A percentile compares a stretch with the other conserved stretches of the same genome.
Conservation (phyloP, 164 flowering plant genomes). For the Berberis thunbergii region DNA sequence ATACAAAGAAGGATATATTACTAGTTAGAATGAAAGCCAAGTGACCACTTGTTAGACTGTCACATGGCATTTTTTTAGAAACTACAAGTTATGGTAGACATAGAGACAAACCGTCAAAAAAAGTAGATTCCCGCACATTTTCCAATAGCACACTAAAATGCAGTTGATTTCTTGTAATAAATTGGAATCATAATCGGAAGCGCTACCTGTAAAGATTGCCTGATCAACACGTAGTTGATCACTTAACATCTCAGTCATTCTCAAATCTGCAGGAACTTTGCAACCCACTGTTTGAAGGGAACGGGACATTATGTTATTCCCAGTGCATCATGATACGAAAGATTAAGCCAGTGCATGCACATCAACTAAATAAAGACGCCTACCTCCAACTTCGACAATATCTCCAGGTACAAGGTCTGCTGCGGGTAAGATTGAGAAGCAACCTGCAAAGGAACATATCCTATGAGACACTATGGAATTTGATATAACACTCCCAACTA, state of each 20-base stretch:
- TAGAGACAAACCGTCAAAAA: neutral
- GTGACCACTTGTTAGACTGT: too few species aligned
- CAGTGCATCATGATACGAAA: neutral
- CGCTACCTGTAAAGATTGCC: conserved; percentile 94
- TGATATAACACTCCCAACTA: too few species aligned
- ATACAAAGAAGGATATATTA: too few species aligned
- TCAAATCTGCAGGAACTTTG: conserved; percentile 98
- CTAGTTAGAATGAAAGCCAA: too few species aligned
- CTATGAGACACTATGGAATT: too few species aligned
- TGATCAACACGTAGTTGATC: conserved; percentile 91
- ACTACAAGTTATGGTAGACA: neutral
- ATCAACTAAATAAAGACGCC: conserved; percentile 9
- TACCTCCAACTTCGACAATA: conserved; percentile 93
- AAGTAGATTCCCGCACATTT: too few species aligned
- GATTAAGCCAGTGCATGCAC: neutral
- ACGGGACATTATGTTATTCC: neutral
- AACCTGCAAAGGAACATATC: conserved; percentile 41
- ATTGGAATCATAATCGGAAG: neutral
- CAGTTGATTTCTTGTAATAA: neutral
- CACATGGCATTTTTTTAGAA: too few species aligned
- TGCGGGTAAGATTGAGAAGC: conserved; percentile 93
- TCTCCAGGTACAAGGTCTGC: conserved; percentile 97
- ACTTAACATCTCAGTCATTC: conserved; percentile 88
- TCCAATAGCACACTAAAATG: too few species aligned
- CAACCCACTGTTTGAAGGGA: conserved; percentile 64